A percentile compares a stretch with the other conserved stretches of the same genome.
Conservation (phyloP, 2,329 filamentous ascomycete genomes). For the Epichloe hybrida region DNA sequence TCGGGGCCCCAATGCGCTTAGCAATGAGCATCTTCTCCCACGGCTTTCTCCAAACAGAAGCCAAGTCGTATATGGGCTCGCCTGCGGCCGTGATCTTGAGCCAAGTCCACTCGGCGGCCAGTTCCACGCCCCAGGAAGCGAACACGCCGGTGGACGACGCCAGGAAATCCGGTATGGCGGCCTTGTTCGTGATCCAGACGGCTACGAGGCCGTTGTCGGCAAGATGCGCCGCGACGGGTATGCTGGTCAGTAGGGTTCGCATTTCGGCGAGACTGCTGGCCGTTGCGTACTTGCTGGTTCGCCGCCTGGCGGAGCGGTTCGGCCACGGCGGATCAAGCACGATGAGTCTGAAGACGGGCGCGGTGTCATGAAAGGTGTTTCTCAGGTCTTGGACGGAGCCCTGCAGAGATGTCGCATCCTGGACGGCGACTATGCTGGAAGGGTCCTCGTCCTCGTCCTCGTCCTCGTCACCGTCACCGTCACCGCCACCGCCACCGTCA, state of each 20-base stretch:
- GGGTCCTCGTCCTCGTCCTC: background rate
- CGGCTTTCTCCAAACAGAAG: conserved; percentile 55
- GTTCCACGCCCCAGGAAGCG: conserved; percentile 49
- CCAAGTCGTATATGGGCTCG: conserved; percentile 48
- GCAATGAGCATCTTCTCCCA: conserved; percentile 63
- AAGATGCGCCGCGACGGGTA: conserved; percentile 45
- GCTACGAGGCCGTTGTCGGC: conserved; percentile 44
- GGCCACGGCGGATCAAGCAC: conserved; percentile 73
- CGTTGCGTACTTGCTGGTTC: conserved; percentile 34
- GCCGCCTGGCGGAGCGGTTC: conserved; percentile 57
- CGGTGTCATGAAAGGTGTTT: conserved; percentile 25
- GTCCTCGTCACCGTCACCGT: background rate
- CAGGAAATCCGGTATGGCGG: conserved; percentile 41
- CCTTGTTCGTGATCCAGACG: conserved; percentile 68
- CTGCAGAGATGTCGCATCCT: conserved; percentile 35
- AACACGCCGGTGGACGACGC: conserved; percentile 43
- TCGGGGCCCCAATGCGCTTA: conserved; percentile 22
- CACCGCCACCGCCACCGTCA: too few species aligned
- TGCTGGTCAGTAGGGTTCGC: conserved; percentile 32
- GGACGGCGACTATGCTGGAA: background rate
- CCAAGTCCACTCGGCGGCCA: conserved; percentile 65
- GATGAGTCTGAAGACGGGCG: conserved; percentile 50
- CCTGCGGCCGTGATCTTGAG: conserved; percentile 55
- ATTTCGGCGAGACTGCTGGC: conserved; percentile 33
- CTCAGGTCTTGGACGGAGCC: conserved; percentile 32